Base-by-base conservation (phyloP, 257 asterid genomes). In the Sherardia arvensis region DNA sequence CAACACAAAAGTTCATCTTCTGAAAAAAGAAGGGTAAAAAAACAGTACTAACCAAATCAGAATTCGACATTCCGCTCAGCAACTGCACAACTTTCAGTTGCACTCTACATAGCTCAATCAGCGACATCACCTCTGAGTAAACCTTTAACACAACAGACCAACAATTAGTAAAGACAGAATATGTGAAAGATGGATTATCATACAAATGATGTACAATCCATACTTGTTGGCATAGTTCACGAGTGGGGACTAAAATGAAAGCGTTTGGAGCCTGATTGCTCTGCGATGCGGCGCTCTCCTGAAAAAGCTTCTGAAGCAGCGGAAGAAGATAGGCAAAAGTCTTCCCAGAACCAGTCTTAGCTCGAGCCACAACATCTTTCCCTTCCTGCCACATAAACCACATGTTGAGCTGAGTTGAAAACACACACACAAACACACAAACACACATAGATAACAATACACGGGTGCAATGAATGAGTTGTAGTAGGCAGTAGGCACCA, bases 331-430 rank as follows among this genome's bases (percentile, higher is more conserved):
- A 93, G 14, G 96, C 95, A 22, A 85, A 77, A 40, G 99, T 93
- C 75, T 93, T 93, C 21, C 97, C 99, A 12, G 99, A 93, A 51
- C 99, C 97, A n/a, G 99, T 93, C 78, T 93, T 93, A 4, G 97
- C 97, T 69, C 94, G 85, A 27, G 97, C 96, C 66, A 90, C 97
- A 73, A 93, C 94, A 67, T 90, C 97, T 80, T 93, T 87, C 6
- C 97, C 99, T 85, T 87, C 95, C 99, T 87, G 48, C 29, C 20
- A 32, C 43, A 7, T 28, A 59, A 17, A 17, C 58, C 21, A 18
- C 27, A 23, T 53, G 3, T 11, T 38, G 15, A 20, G 9, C 2
- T 3, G 6, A 20, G 9, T 1, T 3, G 6, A 51, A 58, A 12
- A 34, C 59, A 5, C 45, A 22, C 67, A 23, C 1, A 65, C 43